Base-by-base conservation (phyloP, 768 basidiomycete species). In the Lentinula sp. region DNA sequence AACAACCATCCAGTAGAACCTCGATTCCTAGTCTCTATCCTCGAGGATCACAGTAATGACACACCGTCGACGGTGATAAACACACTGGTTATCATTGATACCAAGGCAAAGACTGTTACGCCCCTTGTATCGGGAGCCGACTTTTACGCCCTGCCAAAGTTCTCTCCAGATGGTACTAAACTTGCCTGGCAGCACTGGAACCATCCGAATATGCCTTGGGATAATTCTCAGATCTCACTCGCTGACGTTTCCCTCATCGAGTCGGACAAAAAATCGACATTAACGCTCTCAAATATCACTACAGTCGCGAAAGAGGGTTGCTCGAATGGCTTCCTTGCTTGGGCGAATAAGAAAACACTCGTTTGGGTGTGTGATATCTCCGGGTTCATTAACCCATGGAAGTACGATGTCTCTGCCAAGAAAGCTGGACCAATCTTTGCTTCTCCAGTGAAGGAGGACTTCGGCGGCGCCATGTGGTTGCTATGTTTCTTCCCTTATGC, bases 201-300 rank as follows among this genome's bases (percentile, higher is more conserved):
- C 62, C 82, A 83, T 55, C 86, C 86, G 0, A 79, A 85, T 62
- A 85, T 87, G 85, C 83, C 85, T 7, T 87, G 84, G 84, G 82
- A 86, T 61, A 81, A 78, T 4, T 70, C 76, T 0, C 66, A 77
- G 63, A 73, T 86, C 52, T 71, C 71, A 61, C 63, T 82, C 40
- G 81, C 76, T 0, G 67, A 73, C 8, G 72, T 84, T n/a, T 48
- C 46, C 18, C 60, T 68, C 18, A 39, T 5, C 11, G 57, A 31
- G 5, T 31, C 35, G 18, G 37, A 39, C 37, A 39, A 39, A 39
- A 39, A 39, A 13, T n/a, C 23, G 13, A 28, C 28, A 28, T 48
- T 58, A 18, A 51, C 65, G 21, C 37, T 76, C 11, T 45, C 68
- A 54, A 71, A 75, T 59, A 62, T 65, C 21, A 73, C 60, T 15